A percentile compares a stretch with the other conserved stretches of the same genome.
phyloP scores from a whole-genome alignment of 2,329 filamentous ascomycete genomes.

The Aspergillus fischeri region DNA sequence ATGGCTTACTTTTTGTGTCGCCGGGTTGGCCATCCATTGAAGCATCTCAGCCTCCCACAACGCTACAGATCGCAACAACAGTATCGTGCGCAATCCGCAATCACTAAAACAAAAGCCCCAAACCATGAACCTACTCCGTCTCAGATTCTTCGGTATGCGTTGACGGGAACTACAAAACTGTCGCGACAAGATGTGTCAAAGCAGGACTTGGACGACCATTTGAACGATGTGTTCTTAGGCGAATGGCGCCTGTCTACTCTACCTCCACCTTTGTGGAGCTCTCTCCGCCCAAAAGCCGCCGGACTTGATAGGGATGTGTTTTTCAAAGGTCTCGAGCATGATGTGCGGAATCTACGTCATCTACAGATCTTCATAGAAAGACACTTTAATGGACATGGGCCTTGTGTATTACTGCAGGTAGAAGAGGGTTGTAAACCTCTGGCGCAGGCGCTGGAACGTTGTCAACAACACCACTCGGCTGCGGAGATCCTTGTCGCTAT shows the following conservation, averaged over 20 bases:
- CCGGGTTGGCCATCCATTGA: not conserved
- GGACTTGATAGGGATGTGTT: not conserved
- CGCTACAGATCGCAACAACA: slow-evolving; percentile 4
- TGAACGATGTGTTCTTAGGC: slow-evolving; percentile 18
- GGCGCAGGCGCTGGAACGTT: slow-evolving; percentile 18
- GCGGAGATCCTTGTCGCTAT: slow-evolving; percentile 29
- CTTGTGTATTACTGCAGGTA: slow-evolving; percentile 7
- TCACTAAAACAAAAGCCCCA: not conserved
- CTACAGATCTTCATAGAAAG: slow-evolving; percentile 25
- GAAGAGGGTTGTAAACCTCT: slow-evolving; percentile 11
- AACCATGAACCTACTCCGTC: slow-evolving; percentile 20
- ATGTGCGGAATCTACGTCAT: slow-evolving; percentile 7
- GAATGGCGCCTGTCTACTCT: slow-evolving; percentile 19
- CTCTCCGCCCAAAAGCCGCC: slow-evolving; percentile 10
- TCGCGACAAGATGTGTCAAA: slow-evolving; percentile 1
- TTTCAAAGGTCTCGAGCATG: not conserved
- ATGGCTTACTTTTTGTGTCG: not conserved
- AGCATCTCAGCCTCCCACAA: not conserved
- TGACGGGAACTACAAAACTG: slow-evolving; percentile 21
- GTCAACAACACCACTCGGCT: slow-evolving; percentile 20
- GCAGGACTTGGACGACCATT: slow-evolving; percentile 8
- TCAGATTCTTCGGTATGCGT: slow-evolving; percentile 30
- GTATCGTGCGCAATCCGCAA: slow-evolving; percentile 2
- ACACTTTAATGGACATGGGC: slow-evolving; percentile 12
- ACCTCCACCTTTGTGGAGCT: slow-evolving; percentile 19